A percentile compares a stretch with the other conserved stretches of the same genome.
These are phyloP conservation scores for Cyclanthera cordifolia DNA, from an alignment of 306 rosid species.

Conservation along the genomic window DNA sequence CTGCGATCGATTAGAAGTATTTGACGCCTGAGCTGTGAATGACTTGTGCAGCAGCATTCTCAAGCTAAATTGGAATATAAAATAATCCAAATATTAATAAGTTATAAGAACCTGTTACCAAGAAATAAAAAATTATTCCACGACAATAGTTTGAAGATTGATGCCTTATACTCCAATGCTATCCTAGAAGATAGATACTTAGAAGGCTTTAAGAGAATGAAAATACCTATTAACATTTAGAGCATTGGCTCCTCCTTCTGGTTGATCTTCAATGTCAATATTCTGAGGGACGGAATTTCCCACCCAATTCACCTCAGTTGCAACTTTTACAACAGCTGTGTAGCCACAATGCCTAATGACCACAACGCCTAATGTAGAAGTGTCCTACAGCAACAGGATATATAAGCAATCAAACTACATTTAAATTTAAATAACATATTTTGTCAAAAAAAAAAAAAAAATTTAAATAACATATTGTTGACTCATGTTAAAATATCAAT, in stretches of 20 bases:
- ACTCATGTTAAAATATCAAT: too few species aligned
- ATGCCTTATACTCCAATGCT: neutral
- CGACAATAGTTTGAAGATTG: neutral
- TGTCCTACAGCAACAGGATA: constrained; percentile 49
- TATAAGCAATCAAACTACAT: constrained; percentile 8
- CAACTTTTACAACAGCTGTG: constrained; percentile 87
- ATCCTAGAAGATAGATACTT: neutral
- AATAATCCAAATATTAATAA: constrained; percentile 19
- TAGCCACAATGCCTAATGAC: constrained; percentile 79
- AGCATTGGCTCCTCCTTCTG: constrained; percentile 94
- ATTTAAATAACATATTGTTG: too few species aligned
- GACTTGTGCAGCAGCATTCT: constrained; percentile 72
- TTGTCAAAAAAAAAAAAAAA: too few species aligned
- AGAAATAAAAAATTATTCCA: neutral
- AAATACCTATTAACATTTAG: constrained; percentile 82
- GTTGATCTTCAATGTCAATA: constrained; percentile 85
- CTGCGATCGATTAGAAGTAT: constrained; percentile 32
- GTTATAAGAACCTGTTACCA: neutral
- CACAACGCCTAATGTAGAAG: constrained; percentile 75
- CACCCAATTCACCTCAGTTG: constrained; percentile 42
- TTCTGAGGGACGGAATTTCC: constrained; percentile 44
- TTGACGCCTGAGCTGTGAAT: constrained; percentile 40
- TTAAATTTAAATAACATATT: constrained; percentile 1
- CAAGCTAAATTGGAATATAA: constrained; percentile 46
- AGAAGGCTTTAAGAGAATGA: neutral